Conservation (phyloP, 2,329 filamentous ascomycete genomes). For the Rhynchosporium agropyri region DNA sequence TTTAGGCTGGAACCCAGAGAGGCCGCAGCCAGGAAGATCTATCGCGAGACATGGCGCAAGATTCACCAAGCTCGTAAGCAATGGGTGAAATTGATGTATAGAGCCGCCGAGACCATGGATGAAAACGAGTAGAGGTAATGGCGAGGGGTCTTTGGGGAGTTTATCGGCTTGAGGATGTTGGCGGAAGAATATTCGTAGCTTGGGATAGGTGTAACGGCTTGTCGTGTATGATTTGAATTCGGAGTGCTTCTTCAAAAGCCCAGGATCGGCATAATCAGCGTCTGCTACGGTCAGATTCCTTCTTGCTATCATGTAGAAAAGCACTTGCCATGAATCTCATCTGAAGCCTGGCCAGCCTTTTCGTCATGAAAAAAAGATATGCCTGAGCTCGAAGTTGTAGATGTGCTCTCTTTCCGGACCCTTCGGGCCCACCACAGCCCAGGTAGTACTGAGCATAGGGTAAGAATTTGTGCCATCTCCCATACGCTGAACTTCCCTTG, state of each 20-base stretch:
- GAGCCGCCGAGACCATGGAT: conserved; percentile 94
- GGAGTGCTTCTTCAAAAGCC: conserved; percentile 78
- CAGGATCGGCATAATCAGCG: conserved; percentile 59
- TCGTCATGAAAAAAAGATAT: conserved; percentile 13
- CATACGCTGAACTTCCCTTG: conserved; percentile 27
- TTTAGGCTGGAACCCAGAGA: conserved; percentile 72
- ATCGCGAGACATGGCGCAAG: conserved; percentile 83
- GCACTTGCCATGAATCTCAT: conserved; percentile 33
- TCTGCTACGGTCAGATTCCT: conserved; percentile 31
- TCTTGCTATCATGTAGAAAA: background rate
- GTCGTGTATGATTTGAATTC: conserved; percentile 74
- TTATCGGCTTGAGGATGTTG: conserved; percentile 81
- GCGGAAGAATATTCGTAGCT: conserved; percentile 80
- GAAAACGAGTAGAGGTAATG: conserved; percentile 84
- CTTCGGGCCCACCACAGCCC: conserved; percentile 35
- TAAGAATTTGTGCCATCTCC: conserved; percentile 34
- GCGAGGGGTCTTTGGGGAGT: conserved; percentile 70
- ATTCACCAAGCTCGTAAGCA: conserved; percentile 81
- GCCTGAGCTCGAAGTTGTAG: conserved; percentile 28
- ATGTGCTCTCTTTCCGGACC: conserved; percentile 27
- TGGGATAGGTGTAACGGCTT: conserved; percentile 66
- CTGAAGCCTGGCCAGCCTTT: conserved; percentile 19
- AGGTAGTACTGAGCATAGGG: conserved; percentile 34
- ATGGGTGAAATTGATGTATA: conserved; percentile 80
- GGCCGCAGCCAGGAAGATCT: conserved; percentile 87